Percentiles rank a stretch among this genome's conserved stretches.
phyloP scores from a whole-genome alignment of 2,329 filamentous ascomycete genomes.

The Pochonia chlamydosporia region DNA sequence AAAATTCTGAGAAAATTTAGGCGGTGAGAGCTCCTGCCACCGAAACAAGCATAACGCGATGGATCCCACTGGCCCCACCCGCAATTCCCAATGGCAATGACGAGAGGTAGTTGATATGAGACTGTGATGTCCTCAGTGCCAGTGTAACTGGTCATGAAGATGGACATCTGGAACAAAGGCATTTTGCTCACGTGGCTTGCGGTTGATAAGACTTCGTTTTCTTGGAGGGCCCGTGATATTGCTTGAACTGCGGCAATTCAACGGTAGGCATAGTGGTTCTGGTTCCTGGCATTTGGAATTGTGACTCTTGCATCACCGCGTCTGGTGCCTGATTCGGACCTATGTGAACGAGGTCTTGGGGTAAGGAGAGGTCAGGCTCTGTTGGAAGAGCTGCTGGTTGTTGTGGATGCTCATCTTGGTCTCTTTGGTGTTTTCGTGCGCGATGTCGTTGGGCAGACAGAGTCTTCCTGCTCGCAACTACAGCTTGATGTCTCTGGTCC shows the following conservation, averaged over 20 bases:
- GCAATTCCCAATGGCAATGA: conserved; percentile 5
- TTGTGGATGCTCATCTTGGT: background rate
- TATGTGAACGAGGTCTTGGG: conserved; percentile 6
- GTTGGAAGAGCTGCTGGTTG: conserved; percentile 10
- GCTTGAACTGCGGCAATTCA: conserved; percentile 18
- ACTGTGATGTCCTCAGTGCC: no score
- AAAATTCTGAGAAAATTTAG: conserved; percentile 21
- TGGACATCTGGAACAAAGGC: no score
- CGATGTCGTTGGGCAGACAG: conserved; percentile 20
- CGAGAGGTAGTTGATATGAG: conserved; percentile 1
- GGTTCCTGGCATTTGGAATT: conserved; percentile 20
- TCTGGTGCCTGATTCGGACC: conserved; percentile 10
- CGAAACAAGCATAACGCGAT: background rate
- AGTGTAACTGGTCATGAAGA: no score
- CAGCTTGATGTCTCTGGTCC: conserved; percentile 30
- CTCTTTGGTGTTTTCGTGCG: conserved; percentile 14
- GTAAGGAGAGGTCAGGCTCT: conserved; percentile 8
- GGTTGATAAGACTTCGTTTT: conserved; percentile 21
- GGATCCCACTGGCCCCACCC: background rate
- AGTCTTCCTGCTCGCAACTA: conserved; percentile 26
- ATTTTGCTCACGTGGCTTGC: background rate
- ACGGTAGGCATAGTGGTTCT: background rate
- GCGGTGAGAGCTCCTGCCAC: conserved; percentile 15
- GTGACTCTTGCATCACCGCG: conserved; percentile 22
- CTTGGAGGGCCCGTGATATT: conserved; percentile 23